phyloP scores from a whole-genome alignment of 805 yeast species.

The Saccharomycopsis malanga region DNA sequence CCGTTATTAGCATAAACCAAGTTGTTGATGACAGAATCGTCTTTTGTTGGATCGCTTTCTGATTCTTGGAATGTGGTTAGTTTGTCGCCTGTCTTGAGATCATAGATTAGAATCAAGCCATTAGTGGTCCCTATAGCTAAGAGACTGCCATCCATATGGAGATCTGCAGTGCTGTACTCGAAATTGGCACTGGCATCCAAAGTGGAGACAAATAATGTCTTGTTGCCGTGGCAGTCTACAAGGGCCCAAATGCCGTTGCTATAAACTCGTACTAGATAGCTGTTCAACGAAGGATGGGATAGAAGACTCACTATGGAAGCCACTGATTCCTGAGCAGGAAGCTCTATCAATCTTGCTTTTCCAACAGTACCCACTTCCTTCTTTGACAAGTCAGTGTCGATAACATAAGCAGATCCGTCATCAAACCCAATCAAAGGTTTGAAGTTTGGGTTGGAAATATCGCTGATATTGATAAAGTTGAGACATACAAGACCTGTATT shows the following conservation, averaged over 20 bases:
- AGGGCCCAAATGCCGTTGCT: conserved; percentile 19
- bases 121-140: conserved; percentile 34
- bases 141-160: conserved; percentile 46
- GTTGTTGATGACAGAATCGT: conserved; percentile 22
- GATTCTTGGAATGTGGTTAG: conserved; percentile 31
- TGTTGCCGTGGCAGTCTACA: conserved; percentile 15
- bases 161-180: conserved; percentile 21
- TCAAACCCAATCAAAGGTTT: conserved; percentile 20
- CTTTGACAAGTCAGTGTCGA: conserved; percentile 18
- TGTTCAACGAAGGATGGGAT: conserved; percentile 19
- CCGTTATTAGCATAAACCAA: conserved; percentile 57
- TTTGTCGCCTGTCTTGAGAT: conserved; percentile 32
- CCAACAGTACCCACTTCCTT: not conserved
- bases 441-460: conserved; percentile 15
- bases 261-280: conserved; percentile 22
- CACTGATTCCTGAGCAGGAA: conserved; percentile 10
- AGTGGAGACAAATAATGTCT: conserved; percentile 10
- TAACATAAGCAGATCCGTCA: conserved; percentile 14
- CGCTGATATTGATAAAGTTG: conserved; percentile 15
- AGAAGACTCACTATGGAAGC: conserved; percentile 18
- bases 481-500: not conserved
- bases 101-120: conserved; percentile 33
- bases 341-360: conserved; percentile 1
- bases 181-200: conserved; percentile 19
- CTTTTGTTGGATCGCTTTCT: not conserved